Conservation (phyloP, 2,329 filamentous ascomycete genomes). For the Albophoma yamanashiensis region DNA sequence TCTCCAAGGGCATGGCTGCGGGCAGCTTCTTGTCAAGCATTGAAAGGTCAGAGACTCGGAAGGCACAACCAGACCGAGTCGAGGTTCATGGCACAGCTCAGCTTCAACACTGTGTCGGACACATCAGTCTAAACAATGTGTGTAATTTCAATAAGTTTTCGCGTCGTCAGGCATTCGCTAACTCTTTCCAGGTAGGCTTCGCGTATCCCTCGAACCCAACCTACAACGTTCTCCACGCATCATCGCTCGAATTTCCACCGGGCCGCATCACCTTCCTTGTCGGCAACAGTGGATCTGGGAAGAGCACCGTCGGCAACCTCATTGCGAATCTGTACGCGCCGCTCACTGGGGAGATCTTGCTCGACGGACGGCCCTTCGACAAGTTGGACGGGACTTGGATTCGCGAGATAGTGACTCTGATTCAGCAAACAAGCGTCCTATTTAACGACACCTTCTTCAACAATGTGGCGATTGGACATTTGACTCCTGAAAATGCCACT, state of each 20-base stretch:
- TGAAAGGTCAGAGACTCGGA: slow-evolving; percentile 9
- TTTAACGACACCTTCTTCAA: slow-evolving; percentile 71
- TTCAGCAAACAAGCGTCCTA: slow-evolving; percentile 72
- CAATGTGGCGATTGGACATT: slow-evolving; percentile 67
- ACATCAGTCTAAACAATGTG: slow-evolving; percentile 61
- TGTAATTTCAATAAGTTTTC: slow-evolving; percentile 12
- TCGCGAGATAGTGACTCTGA: slow-evolving; percentile 63
- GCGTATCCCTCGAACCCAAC: slow-evolving; percentile 64
- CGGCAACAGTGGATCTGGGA: slow-evolving; percentile 81
- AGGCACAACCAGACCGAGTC: too few relatives aligned
- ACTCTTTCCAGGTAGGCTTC: slow-evolving; percentile 55
- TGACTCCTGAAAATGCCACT: slow-evolving; percentile 34
- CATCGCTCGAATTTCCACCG: slow-evolving; percentile 59
- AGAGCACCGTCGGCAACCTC: slow-evolving; percentile 78
- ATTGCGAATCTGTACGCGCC: slow-evolving; percentile 69
- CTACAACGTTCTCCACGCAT: slow-evolving; percentile 46
- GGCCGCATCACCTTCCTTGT: slow-evolving; percentile 71
- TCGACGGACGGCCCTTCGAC: slow-evolving; percentile 57
- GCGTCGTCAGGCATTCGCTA: neutral
- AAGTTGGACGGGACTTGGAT: slow-evolving; percentile 60
- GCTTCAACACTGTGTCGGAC: slow-evolving; percentile 44
- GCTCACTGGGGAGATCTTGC: slow-evolving; percentile 48
- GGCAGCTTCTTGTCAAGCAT: slow-evolving; percentile 49
- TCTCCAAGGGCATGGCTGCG: slow-evolving; percentile 72
- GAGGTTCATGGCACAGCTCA: slow-evolving; percentile 6